Percentiles rank a stretch among this genome's conserved stretches.
Evolutionary conservation across 352 stramenopile species (phyloP).

Genomic region (Phytopythium kandeliae): DNA sequence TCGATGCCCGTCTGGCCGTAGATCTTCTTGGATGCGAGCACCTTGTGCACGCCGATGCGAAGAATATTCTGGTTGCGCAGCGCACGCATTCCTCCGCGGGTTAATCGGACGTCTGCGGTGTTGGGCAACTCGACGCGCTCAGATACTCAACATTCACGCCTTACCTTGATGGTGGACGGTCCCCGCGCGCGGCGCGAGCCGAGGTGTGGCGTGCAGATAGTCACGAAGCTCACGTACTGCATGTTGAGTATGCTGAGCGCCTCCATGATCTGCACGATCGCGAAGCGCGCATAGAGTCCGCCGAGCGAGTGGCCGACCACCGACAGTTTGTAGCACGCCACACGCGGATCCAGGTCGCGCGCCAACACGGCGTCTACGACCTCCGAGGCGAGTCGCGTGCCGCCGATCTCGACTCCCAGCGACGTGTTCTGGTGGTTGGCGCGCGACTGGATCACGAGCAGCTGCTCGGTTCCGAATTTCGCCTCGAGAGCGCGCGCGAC

Average conservation of each 20-base stretch:
- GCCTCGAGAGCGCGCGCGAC: constrained; percentile 32
- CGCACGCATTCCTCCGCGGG: no score
- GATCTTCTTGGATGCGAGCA: constrained; percentile 50
- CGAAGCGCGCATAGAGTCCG: constrained; percentile 69
- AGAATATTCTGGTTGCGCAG: constrained; percentile 80
- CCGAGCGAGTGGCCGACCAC: constrained; percentile 72
- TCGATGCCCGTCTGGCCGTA: constrained; percentile 76
- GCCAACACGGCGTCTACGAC: constrained; percentile 51
- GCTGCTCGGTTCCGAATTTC: constrained; percentile 38
- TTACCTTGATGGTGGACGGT: constrained; percentile 58
- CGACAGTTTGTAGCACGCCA: constrained; percentile 59
- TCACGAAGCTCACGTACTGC: constrained; percentile 70
- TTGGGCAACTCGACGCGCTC: no score
- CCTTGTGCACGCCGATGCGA: constrained; percentile 63
- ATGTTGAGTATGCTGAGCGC: constrained; percentile 53
- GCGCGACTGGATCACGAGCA: constrained; percentile 65
- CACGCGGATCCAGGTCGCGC: constrained; percentile 45
- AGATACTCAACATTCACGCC: background rate
- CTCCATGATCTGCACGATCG: constrained; percentile 48
- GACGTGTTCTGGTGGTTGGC: constrained; percentile 61
- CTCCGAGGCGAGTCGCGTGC: constrained; percentile 55
- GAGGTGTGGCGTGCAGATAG: constrained; percentile 75
- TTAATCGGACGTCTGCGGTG: background rate
- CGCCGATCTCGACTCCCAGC: constrained; percentile 59
- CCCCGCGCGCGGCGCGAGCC: constrained; percentile 62